These are phyloP conservation scores for Ochromonas danica DNA, from an alignment of 108 stramenopile genomes.

Conservation along the genomic window DNA sequence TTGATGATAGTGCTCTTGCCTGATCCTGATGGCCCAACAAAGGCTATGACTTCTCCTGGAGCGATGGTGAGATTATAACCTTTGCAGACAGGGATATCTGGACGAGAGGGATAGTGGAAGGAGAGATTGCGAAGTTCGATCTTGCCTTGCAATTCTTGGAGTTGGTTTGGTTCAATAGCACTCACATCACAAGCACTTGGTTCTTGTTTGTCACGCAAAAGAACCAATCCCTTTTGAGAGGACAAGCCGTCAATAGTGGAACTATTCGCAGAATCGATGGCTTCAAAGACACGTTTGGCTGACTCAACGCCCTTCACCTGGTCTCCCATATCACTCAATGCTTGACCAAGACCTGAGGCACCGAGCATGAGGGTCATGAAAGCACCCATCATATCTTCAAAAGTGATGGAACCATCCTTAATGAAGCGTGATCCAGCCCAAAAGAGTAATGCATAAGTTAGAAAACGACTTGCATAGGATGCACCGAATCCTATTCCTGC, in stretches of 20 bases:
- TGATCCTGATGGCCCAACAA: conserved; percentile 65
- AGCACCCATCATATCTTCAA: conserved; percentile 61
- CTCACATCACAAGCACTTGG: conserved; percentile 50
- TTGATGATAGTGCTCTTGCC: conserved; percentile 55
- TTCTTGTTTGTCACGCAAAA: too few relatives aligned
- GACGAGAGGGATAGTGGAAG: too few relatives aligned
- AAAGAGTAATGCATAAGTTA: conserved; percentile 2
- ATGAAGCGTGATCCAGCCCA: conserved; percentile 64
- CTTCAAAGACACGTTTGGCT: conserved; percentile 44
- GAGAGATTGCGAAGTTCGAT: too few relatives aligned
- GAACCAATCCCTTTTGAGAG: neutral
- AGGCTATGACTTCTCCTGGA: conserved; percentile 61
- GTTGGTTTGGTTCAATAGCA: conserved; percentile 62
- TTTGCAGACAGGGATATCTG: neutral
- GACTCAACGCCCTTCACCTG: conserved; percentile 39
- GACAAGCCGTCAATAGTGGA: conserved; percentile 20
- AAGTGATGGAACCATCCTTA: conserved; percentile 45
- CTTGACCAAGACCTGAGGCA: conserved; percentile 61
- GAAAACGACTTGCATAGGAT: neutral
- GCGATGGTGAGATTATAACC: conserved; percentile 47
- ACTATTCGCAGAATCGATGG: neutral
- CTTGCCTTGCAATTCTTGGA: conserved; percentile 94
- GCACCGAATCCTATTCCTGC: conserved; percentile 29
- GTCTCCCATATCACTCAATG: conserved; percentile 45
- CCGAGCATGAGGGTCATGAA: conserved; percentile 66